Base-by-base conservation (phyloP, 176 grass and related monocot species). In the Thinopyrum elongatum region DNA sequence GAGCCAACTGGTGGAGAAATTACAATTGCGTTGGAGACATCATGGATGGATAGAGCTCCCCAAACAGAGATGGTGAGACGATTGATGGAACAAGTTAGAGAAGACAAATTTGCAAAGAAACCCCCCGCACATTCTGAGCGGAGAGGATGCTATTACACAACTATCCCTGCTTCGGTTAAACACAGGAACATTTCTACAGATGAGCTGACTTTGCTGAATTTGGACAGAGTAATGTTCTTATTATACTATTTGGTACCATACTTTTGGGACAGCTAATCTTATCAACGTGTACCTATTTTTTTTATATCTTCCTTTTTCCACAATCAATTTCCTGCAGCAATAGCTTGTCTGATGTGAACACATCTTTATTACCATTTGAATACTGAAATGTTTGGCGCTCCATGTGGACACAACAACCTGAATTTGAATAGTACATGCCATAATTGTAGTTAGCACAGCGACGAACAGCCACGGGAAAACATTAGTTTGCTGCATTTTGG, bases 1-100 rank as follows among this genome's bases (percentile, higher is more conserved):
- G 95, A 95, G 64, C 95, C 89, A 80, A 86, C 95, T 81, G 95
- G 93, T 84, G 88, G 89, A 70, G 95, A 98, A 71, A 94, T 98
- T 81, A 87, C 93, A 87, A 93, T 98, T 83, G 88, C 86, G 49
- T 86, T 76, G 81, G 93, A 98, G 78, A 84, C 89, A 80, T 92
- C 82, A 89, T 83, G 89, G 76, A 82, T 95, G 23, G 86, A 98
- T 83, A 90, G 72, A 87, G 73, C 80, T 47, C 91, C 93, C 69
- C 89, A 83, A 90, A 94, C 89, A 78, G 89, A 83, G 65, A 94
- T 87, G 91, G 93, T 95, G 57, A 90, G 83, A 76, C 58, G 30
- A 34, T 89, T 98, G 83, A 88, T 92, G 53, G 91, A 95, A 28
- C 93, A 98, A 78, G 68, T 98, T 72, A 95, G 31, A 86, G 31